phyloP scores from a whole-genome alignment of 2,329 filamentous ascomycete species.

The Elsinoe ampelina region DNA sequence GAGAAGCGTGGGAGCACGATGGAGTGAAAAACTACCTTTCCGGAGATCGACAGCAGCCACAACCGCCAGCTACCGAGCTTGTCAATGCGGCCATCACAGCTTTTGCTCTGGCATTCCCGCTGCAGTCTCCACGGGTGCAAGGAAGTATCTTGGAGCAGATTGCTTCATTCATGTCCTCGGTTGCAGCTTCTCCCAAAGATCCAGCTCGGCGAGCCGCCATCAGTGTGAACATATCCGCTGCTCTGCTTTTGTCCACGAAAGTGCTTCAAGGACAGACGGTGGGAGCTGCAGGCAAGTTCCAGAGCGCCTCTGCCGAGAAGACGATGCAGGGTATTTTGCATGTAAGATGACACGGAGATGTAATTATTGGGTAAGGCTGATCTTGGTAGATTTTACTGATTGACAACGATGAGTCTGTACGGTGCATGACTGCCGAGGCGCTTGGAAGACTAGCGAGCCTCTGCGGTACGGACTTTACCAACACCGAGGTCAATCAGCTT shows the following conservation, averaged over 20 bases:
- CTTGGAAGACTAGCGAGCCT: constrained; percentile 75
- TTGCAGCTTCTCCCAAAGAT: constrained; percentile 75
- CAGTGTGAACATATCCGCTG: constrained; percentile 78
- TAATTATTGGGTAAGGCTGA: constrained; percentile 10
- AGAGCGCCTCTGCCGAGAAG: constrained; percentile 67
- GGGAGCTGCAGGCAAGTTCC: constrained; percentile 53
- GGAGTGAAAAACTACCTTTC: constrained; percentile 68
- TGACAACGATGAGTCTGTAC: constrained; percentile 75
- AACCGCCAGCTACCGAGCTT: constrained; percentile 83
- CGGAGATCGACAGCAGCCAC: constrained; percentile 38
- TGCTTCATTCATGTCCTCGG: constrained; percentile 77
- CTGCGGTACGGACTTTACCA: constrained; percentile 82
- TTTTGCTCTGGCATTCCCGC: constrained; percentile 81
- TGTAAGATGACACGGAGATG: constrained; percentile 43
- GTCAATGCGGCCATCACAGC: constrained; percentile 90
- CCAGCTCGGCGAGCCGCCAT: constrained; percentile 74
- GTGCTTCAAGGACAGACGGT: constrained; percentile 75
- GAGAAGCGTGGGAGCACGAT: constrained; percentile 80
- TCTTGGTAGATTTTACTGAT: constrained; percentile 56
- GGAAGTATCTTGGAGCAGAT: constrained; percentile 94
- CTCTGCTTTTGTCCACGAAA: constrained; percentile 69
- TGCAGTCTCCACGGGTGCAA: constrained; percentile 84
- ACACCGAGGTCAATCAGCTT: constrained; percentile 78
- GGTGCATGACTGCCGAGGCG: constrained; percentile 74
- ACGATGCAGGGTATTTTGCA: constrained; percentile 61